Evolutionary conservation across 2,329 filamentous ascomycete species (phyloP).

Genomic region (Neofusicoccum parvum): DNA sequence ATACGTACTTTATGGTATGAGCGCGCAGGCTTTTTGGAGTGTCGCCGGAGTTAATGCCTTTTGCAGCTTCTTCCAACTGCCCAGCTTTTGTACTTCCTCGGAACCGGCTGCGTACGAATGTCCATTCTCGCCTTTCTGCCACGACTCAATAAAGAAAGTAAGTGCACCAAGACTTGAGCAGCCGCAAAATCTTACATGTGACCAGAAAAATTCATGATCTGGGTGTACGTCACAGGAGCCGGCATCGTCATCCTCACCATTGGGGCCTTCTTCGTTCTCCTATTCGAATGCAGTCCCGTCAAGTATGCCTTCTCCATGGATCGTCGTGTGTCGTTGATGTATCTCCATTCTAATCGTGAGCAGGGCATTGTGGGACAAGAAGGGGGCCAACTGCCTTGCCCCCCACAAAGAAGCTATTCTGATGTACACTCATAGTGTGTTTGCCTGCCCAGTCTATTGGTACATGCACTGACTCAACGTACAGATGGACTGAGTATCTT

Average conservation of each 20-base stretch:
- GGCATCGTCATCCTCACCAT: constrained; percentile 12
- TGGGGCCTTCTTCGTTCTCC: constrained; percentile 7
- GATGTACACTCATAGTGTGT: constrained; percentile 35
- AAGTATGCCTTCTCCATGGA: neutral
- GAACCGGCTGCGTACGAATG: constrained; percentile 36
- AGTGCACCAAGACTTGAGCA: constrained; percentile 11
- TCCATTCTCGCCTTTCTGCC: constrained; percentile 41
- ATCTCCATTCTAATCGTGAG: neutral
- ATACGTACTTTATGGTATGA: constrained; percentile 27
- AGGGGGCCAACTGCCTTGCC: constrained; percentile 31
- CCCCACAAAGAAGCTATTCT: constrained; percentile 30
- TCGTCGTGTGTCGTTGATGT: neutral
- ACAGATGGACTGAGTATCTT: constrained; percentile 28
- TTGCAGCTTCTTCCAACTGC: constrained; percentile 24
- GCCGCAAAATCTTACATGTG: neutral
- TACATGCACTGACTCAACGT: neutral
- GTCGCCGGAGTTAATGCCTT: constrained; percentile 19
- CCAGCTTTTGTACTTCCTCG: constrained; percentile 31
- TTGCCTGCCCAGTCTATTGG: constrained; percentile 23
- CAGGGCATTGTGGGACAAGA: constrained; percentile 21
- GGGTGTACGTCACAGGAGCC: neutral
- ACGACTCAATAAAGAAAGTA: constrained; percentile 40
- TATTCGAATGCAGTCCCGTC: constrained; percentile 21
- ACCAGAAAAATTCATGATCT: constrained; percentile 1
- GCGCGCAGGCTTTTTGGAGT: neutral